A percentile compares a stretch with the other conserved stretches of the same genome.
Conservation (phyloP, 1,139 yeast species). For the Taiozyma onychis region DNA sequence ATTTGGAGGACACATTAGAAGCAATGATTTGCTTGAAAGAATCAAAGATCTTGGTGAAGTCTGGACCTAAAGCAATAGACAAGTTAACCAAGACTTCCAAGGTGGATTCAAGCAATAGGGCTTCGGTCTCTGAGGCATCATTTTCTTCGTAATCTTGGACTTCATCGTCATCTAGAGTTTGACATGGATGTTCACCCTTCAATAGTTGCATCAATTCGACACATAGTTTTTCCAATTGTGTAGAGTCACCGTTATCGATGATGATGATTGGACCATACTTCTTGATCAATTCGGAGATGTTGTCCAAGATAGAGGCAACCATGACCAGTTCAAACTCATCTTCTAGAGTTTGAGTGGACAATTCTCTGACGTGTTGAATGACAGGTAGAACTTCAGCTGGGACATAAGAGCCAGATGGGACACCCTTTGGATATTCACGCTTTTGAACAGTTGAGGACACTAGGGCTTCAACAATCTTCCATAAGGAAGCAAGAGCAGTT, state of each 20-base stretch:
- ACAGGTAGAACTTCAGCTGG: slow-evolving; percentile 53
- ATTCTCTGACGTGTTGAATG: slow-evolving; percentile 59
- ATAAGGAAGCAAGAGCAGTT: slow-evolving; percentile 74
- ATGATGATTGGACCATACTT: slow-evolving; percentile 70
- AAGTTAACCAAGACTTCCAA: slow-evolving; percentile 79
- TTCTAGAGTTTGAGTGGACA: slow-evolving; percentile 56
- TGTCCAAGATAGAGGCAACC: slow-evolving; percentile 77
- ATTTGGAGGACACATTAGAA: slow-evolving; percentile 56
- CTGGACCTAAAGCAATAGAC: slow-evolving; percentile 68
- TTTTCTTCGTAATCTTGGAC: slow-evolving; percentile 43
- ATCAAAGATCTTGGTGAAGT: slow-evolving; percentile 66
- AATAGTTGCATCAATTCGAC: slow-evolving; percentile 64
- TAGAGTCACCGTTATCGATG: slow-evolving; percentile 53
- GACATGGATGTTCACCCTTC: slow-evolving; percentile 80
- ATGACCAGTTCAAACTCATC: slow-evolving; percentile 80
- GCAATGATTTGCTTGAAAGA: slow-evolving; percentile 67
- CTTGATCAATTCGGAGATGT: slow-evolving; percentile 63
- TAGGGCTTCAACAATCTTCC: slow-evolving; percentile 78
- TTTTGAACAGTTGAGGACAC: slow-evolving; percentile 50
- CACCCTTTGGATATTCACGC: slow-evolving; percentile 63
- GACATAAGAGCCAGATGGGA: slow-evolving; percentile 57
- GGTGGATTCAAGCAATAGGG: slow-evolving; percentile 77
- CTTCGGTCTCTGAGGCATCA: slow-evolving; percentile 85
- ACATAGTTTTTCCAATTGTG: slow-evolving; percentile 60
- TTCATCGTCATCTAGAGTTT: slow-evolving; percentile 56